phyloP scores from a whole-genome alignment of 345 rosid genomes.

The Aurinia saxatilis region DNA sequence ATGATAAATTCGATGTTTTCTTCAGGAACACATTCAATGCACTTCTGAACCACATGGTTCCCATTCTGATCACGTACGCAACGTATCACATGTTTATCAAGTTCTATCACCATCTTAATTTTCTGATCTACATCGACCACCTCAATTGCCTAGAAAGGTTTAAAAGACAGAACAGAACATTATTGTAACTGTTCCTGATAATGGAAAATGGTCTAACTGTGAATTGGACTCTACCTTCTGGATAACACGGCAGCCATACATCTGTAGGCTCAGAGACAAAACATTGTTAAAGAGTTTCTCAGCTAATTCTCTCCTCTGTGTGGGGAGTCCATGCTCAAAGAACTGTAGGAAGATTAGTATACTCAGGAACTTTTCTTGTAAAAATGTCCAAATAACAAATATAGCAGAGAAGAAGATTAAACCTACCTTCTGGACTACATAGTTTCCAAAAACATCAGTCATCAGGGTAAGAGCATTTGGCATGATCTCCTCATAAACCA shows the following conservation, averaged over 20 bases:
- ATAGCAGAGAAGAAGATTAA: background rate
- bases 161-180: no score
- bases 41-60: conserved; percentile 65
- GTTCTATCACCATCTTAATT: conserved; percentile 54
- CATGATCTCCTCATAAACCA: conserved; percentile 57
- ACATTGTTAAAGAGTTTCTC: conserved; percentile 46
- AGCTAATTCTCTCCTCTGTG: conserved; percentile 56
- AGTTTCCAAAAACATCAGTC: conserved; percentile 72
- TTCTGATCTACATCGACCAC: conserved; percentile 63
- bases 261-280: conserved; percentile 53
- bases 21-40: conserved; percentile 62
- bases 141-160: conserved; percentile 43
- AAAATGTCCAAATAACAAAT: background rate
- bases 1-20: conserved; percentile 45
- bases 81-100: conserved; percentile 50
- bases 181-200: background rate
- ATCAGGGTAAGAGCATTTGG: conserved; percentile 53
- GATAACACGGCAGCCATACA: conserved; percentile 69
- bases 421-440: conserved; percentile 63
- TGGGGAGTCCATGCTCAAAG: conserved; percentile 57
- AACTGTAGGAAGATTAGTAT: conserved; percentile 29
- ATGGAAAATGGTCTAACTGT: no score
- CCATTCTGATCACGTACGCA: conserved; percentile 76
- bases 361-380: background rate
- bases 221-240: conserved; percentile 43